Evolutionary conservation across 345 rosid genomes (phyloP), one percentile per base, ranked within the genome.

Genomic region (Zanthoxylum bungeanum): DNA sequence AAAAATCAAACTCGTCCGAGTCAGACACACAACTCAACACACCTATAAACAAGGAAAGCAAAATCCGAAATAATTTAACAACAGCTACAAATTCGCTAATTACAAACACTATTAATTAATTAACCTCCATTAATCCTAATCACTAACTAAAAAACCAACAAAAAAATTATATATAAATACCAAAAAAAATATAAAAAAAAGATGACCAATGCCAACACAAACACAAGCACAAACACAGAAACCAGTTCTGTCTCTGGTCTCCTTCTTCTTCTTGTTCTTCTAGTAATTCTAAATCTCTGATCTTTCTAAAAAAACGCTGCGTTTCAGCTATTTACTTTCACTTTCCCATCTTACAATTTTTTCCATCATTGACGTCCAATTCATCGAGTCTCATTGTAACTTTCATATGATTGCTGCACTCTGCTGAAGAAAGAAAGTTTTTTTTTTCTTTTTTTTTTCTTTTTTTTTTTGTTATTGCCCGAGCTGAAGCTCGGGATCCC

Each of bases 401-500:
- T 49, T 44, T 44, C n/a, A 44, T 44, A 28, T 17, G 24, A 28
- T 47, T 11, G 40, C 17, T 58, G 40, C 9, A 19, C 17, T 44
- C 49, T 44, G 0, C 16, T 44, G 51, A 57, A 25, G 14, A 56
- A 14, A 19, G 28, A 46, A 30, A 65, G 44, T 21, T 52, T 52
- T 28, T 24, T 10, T 62, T 61, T 10, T 4, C 31, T 59, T 69
- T 66, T 55, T 60, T 37, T 64, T 64, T 17, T 19, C 0, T 72
- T 44, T 22, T 69, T 17, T 61, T 58, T 47, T 3, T 8, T 60
- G 71, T 46, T 63, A 51, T 64, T 55, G 42, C 79, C 82, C 82
- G 79, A 76, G 81, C 78, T 75, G 75, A 72, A 60, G 81, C 89
- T 79, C 74, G 73, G 83, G 84, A 78, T 81, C 84, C 74, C 50